These are phyloP conservation scores for Diaporthe aspalathi DNA, from an alignment of 2,329 filamentous ascomycete species.

Conservation along the genomic window DNA sequence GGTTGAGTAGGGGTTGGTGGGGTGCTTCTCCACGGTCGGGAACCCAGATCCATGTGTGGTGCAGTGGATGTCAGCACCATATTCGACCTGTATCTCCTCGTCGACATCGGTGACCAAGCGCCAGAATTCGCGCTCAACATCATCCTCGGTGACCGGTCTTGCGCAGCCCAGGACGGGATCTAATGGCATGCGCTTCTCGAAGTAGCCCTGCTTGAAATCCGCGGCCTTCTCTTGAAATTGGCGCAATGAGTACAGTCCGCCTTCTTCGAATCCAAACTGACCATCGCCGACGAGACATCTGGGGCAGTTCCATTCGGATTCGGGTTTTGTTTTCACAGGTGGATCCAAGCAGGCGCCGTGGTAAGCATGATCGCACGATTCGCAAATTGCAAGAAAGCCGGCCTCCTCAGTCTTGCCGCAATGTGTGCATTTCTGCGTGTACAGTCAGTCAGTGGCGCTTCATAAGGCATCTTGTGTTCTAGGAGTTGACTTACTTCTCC, in stretches of 20 bases:
- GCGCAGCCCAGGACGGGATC: conserved; percentile 86
- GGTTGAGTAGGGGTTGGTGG: conserved; percentile 84
- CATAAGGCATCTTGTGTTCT: background rate
- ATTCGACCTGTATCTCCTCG: conserved; percentile 97
- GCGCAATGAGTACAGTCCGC: conserved; percentile 91
- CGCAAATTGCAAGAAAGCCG: conserved; percentile 80
- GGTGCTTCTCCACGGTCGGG: conserved; percentile 91
- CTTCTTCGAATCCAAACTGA: conserved; percentile 97
- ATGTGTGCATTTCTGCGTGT: conserved; percentile 79
- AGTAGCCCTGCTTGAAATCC: conserved; percentile 94
- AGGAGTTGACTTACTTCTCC: conserved; percentile 53
- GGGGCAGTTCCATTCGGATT: conserved; percentile 95
- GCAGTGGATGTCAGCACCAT: conserved; percentile 97
- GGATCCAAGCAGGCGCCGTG: conserved; percentile 92
- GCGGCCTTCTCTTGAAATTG: conserved; percentile 97
- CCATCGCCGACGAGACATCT: conserved; percentile 95
- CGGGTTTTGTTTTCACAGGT: conserved; percentile 79
- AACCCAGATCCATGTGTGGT: conserved; percentile 98
- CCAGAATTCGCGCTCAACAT: conserved; percentile 98
- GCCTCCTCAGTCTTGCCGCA: conserved; percentile 84
- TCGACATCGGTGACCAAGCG: conserved; percentile 91
- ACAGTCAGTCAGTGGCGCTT: background rate
- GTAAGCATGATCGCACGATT: conserved; percentile 90
- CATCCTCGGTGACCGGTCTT: conserved; percentile 88
- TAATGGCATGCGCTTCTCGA: conserved; percentile 88